Percentiles rank a stretch among this genome's conserved stretches.
Evolutionary conservation across 1,139 yeast species (phyloP).

Genomic region (Lodderomyces beijingensis): DNA sequence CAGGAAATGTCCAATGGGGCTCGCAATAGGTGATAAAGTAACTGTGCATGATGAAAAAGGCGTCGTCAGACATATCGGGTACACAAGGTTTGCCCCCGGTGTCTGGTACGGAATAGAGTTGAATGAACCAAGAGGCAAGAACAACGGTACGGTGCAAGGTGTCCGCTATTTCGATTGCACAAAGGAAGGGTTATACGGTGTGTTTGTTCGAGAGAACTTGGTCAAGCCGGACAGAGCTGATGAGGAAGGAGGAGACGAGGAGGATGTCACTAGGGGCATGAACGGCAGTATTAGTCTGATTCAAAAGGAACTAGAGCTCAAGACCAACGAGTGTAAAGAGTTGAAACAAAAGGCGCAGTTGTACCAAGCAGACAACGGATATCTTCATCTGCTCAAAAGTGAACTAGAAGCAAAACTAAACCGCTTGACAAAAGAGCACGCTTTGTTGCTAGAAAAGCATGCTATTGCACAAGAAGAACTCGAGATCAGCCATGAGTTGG

Average conservation of each 20-base stretch:
- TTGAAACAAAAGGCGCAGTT: conserved; percentile 42
- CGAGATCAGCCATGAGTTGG: conserved; percentile 38
- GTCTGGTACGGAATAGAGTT: conserved; percentile 80
- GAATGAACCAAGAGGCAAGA: conserved; percentile 62
- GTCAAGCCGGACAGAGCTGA: conserved; percentile 6
- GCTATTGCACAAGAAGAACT: conserved; percentile 45
- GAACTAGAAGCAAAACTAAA: conserved; percentile 26
- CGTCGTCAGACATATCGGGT: conserved; percentile 45
- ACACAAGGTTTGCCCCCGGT: conserved; percentile 57
- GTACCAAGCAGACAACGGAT: conserved; percentile 51
- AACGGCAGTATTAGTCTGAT: background rate
- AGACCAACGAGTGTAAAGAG: background rate
- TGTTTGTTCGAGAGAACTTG: conserved; percentile 44
- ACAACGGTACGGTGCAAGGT: conserved; percentile 73
- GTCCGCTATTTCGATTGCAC: conserved; percentile 55
- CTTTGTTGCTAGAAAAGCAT: conserved; percentile 36
- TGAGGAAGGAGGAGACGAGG: background rate
- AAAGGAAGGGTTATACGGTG: conserved; percentile 44
- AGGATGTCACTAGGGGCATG: background rate
- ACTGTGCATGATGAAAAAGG: conserved; percentile 42
- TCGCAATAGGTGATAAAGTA: conserved; percentile 38
- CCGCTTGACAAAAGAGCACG: conserved; percentile 31
- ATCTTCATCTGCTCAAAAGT: conserved; percentile 40
- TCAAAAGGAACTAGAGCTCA: background rate
- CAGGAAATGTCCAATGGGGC: conserved; percentile 7